Conservation (phyloP, 768 basidiomycete species). For the Leccinum arenicola region DNA sequence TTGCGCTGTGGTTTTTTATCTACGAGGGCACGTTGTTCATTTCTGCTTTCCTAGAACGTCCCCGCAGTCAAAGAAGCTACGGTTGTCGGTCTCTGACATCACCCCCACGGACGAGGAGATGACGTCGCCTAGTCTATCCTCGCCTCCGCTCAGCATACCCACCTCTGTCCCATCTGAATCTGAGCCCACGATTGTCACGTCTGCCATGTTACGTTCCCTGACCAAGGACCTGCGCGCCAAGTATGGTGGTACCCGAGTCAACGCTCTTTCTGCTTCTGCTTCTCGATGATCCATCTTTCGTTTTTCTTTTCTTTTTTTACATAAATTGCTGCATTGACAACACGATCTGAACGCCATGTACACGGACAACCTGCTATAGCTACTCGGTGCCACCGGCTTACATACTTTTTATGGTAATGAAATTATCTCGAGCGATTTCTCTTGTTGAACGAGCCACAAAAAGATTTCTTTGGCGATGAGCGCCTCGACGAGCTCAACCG, state of each 20-base stretch:
- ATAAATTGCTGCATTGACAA: neutral
- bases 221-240: constrained; percentile 31
- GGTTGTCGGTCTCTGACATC: constrained; percentile 38
- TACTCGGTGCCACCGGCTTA: neutral
- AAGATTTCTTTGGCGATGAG: constrained; percentile 15
- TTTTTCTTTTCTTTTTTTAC: neutral
- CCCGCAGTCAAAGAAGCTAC: constrained; percentile 40
- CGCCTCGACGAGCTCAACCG: constrained; percentile 12
- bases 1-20: neutral
- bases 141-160: constrained; percentile 48
- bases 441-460: neutral
- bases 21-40: neutral
- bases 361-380: neutral
- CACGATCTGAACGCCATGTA: constrained; percentile 9
- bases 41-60: constrained; percentile 20
- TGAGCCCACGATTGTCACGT: constrained; percentile 43
- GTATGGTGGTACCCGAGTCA: constrained; percentile 21
- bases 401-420: constrained; percentile 18
- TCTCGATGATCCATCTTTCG: constrained; percentile 5
- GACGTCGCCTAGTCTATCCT: constrained; percentile 21
- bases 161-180: constrained; percentile 39
- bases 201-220: constrained; percentile 57
- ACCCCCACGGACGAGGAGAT: constrained; percentile 33
- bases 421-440: constrained; percentile 3
- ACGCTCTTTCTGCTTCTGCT: constrained; percentile 3